Evolutionary conservation across 2,329 filamentous ascomycete species (phyloP).

Genomic region (Penicillium hesseltinei): DNA sequence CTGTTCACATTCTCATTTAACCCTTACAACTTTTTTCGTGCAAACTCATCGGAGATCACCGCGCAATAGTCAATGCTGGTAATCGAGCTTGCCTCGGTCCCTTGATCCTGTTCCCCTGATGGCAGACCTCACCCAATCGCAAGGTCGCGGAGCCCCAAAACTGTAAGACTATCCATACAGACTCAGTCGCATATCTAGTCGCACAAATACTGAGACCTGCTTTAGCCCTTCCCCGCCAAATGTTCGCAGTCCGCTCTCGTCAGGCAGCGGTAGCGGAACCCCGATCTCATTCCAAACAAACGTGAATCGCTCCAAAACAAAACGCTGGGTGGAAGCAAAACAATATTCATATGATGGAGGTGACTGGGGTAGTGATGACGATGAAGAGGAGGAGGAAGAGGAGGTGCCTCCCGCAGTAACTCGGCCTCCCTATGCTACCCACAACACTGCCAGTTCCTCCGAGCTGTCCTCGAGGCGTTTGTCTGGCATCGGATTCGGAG

Average conservation of each 20-base stretch:
- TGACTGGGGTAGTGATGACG: slow-evolving; percentile 76
- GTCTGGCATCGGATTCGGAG: slow-evolving; percentile 13
- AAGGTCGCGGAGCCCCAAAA: slow-evolving; percentile 24
- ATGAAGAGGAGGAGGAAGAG: slow-evolving; percentile 59
- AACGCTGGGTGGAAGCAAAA: slow-evolving; percentile 93
- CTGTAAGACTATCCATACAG: slow-evolving; percentile 21
- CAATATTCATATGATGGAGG: slow-evolving; percentile 84
- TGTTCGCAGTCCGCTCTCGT: slow-evolving; percentile 30
- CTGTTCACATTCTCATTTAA: background rate
- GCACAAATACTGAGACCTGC: slow-evolving; percentile 15
- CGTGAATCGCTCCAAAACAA: slow-evolving; percentile 83
- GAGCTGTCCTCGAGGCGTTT: slow-evolving; percentile 22
- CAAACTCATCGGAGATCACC: background rate
- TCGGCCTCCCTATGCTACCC: slow-evolving; percentile 26
- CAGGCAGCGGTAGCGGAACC: slow-evolving; percentile 34
- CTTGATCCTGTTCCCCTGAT: slow-evolving; percentile 17
- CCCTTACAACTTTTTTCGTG: background rate
- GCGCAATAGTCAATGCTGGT: slow-evolving; percentile 19
- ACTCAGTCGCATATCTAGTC: background rate
- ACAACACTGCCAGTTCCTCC: slow-evolving; percentile 27
- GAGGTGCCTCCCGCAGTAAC: slow-evolving; percentile 47
- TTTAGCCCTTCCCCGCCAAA: slow-evolving; percentile 20
- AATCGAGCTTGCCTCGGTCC: slow-evolving; percentile 3
- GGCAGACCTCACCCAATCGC: slow-evolving; percentile 29
- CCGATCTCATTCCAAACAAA: slow-evolving; percentile 73